Evolutionary conservation across 208 protist species (phyloP), one percentile per base, ranked within the genome.

Genomic region (Leishmania turanica): DNA sequence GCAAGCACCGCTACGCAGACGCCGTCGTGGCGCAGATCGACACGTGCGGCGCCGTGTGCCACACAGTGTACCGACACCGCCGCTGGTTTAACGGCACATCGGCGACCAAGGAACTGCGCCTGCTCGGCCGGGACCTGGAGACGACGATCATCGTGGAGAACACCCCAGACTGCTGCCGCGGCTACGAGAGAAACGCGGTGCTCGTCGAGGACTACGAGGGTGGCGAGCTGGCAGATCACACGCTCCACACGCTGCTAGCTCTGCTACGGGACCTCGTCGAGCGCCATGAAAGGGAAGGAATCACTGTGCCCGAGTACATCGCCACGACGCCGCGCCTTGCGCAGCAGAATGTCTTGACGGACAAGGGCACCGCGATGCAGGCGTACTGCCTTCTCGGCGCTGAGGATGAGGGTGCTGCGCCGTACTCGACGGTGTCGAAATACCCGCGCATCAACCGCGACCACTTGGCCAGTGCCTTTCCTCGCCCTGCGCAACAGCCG

Each of bases 151-250:
- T 98, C 64, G 89, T 98, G 51, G 96, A 98, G 75, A 98, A 98
- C 86, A 98, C 96, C 7, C 95, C 95, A 11, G 95, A 98, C 82
- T 97, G 93, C 84, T 89, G 97, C 66, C 88, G 87, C 65, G 95
- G 95, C 66, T 92, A 96, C 84, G 93, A 98, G 86, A 81, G 88
- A 74, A 97, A 98, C 83, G 93, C 91, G 2, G 79, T 98, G 8
- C 91, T 98, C 0, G 94, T 98, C 9, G 89, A 89, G 40, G 95
- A 98, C 88, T 98, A 98, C 89, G 92, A 94, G 76, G 95, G 95
- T 27, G 95, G 93, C n/a, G 95, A 98, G 85, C 84, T 97, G 51
- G 93, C 93, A 40, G 95, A 98, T 84, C 69, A 87, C 58, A 98
- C 95, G 7, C 89, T 98, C 42, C 80, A 88, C 70, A 82, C 81